These are phyloP conservation scores for Syncephalis plumigaleata DNA, from an alignment of 371 early-diverging fungal species.

Conservation along the genomic window DNA sequence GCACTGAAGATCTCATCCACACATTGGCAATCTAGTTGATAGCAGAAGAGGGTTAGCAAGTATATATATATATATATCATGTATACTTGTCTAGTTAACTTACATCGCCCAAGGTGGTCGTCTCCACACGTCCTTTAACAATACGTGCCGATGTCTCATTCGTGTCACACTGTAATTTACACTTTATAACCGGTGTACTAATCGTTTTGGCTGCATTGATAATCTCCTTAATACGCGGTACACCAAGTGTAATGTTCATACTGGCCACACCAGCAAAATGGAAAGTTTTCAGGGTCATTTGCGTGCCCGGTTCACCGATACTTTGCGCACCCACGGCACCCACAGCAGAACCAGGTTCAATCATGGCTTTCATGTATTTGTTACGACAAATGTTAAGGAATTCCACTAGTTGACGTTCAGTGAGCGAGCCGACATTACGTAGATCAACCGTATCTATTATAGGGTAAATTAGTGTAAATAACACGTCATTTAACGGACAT, in stretches of 20 bases:
- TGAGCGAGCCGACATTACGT: constrained; percentile 44
- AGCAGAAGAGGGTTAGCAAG: too few species aligned
- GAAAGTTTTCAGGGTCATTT: constrained; percentile 99
- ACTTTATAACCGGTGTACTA: constrained; percentile 88
- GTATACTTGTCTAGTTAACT: constrained; percentile 1
- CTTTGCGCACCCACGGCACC: constrained; percentile 98
- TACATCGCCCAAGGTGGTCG: constrained; percentile 67
- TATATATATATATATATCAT: too few species aligned
- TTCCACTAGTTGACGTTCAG: constrained; percentile 42
- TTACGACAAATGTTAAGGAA: constrained; percentile 62
- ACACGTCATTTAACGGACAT: too few species aligned
- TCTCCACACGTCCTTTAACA: constrained; percentile 89
- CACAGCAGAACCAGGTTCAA: constrained; percentile 86
- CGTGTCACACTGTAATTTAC: constrained; percentile 44
- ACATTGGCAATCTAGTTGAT: constrained; percentile 47
- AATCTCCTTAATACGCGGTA: constrained; percentile 98
- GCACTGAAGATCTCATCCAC: constrained; percentile 78
- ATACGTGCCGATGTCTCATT: constrained; percentile 73
- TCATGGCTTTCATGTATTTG: constrained; percentile 76
- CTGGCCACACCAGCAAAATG: constrained; percentile 99
- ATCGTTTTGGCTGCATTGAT: constrained; percentile 86
- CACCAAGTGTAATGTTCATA: constrained; percentile 99
- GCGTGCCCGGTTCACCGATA: constrained; percentile 99
- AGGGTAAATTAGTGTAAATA: constrained; percentile 10
- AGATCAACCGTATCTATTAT: constrained; percentile 20